phyloP scores from a whole-genome alignment of 2,329 filamentous ascomycete genomes.

The Diatrype stigma region DNA sequence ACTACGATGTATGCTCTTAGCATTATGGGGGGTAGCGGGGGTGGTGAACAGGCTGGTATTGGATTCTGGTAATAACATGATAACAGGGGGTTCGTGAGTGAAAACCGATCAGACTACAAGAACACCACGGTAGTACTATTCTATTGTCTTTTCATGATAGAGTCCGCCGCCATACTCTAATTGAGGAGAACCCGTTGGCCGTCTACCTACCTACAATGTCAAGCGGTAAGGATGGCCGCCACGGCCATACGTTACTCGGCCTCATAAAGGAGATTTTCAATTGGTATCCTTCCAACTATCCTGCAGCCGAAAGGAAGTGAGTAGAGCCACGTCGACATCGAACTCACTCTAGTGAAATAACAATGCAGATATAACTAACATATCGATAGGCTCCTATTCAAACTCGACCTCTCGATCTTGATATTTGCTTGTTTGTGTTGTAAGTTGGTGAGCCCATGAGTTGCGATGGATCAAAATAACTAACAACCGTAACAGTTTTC shows the following conservation, averaged over 20 bases:
- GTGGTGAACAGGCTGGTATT: too few relatives aligned
- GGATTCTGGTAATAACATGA: too few relatives aligned
- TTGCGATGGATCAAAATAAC: not conserved
- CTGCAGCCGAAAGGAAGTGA: slow-evolving; percentile 26
- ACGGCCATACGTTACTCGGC: slow-evolving; percentile 9
- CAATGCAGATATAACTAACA: not conserved
- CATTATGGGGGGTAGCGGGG: not conserved
- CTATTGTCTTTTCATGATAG: not conserved
- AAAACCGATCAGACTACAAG: too few relatives aligned
- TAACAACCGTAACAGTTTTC: slow-evolving; percentile 21
- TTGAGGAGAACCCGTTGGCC: not conserved
- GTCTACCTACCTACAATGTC: slow-evolving; percentile 5
- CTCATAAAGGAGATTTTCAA: slow-evolving; percentile 31
- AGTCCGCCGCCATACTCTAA: too few relatives aligned
- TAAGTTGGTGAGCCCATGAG: slow-evolving; percentile 10
- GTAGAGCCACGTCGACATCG: not conserved
- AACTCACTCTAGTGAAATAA: too few relatives aligned
- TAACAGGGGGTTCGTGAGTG: not conserved
- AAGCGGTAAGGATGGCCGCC: slow-evolving; percentile 1
- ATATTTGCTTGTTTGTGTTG: slow-evolving; percentile 30
- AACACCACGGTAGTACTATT: too few relatives aligned
- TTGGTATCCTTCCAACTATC: slow-evolving; percentile 30
- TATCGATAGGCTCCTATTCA: slow-evolving; percentile 24
- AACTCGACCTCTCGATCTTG: slow-evolving; percentile 29
- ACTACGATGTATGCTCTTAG: not conserved